phyloP scores from a whole-genome alignment of 2,329 filamentous ascomycete species.

The Xylaria sp. region DNA sequence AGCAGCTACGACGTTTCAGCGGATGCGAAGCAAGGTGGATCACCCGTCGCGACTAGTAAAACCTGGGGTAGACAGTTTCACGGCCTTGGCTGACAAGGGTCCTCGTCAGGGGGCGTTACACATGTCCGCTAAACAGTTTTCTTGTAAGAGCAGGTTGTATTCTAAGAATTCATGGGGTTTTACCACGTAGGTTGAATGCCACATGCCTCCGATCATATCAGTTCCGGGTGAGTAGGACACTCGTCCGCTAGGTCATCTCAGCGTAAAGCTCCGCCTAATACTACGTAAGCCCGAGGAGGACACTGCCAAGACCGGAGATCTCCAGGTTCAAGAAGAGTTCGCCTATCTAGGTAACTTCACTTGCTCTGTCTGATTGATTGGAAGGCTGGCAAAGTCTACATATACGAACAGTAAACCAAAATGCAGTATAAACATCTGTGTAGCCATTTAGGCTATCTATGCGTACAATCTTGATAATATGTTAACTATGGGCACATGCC shows the following conservation, averaged over 20 bases:
- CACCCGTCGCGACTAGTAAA: conserved; percentile 16
- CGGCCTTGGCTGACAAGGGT: conserved; percentile 21
- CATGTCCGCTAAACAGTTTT: neutral
- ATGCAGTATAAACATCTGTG: too few relatives aligned
- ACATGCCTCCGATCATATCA: neutral
- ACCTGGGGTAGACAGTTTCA: conserved; percentile 37
- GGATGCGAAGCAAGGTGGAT: conserved; percentile 33
- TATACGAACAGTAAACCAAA: neutral
- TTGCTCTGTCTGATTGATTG: too few relatives aligned
- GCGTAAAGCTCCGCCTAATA: neutral
- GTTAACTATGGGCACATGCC: neutral
- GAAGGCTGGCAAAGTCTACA: neutral
- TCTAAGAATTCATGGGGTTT: neutral
- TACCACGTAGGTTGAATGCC: neutral
- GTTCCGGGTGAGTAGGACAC: neutral
- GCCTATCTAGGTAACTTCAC: neutral
- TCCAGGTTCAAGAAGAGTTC: conserved; percentile 10
- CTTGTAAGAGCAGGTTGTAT: neutral
- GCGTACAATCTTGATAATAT: neutral
- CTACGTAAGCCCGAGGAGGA: neutral
- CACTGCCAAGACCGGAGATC: neutral
- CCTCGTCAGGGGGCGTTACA: neutral
- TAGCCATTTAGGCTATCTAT: neutral
- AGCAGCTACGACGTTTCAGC: conserved; percentile 31
- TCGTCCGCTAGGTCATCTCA: neutral